Conservation (phyloP, 768 basidiomycete species). For the Lanmaoa rubissima region DNA sequence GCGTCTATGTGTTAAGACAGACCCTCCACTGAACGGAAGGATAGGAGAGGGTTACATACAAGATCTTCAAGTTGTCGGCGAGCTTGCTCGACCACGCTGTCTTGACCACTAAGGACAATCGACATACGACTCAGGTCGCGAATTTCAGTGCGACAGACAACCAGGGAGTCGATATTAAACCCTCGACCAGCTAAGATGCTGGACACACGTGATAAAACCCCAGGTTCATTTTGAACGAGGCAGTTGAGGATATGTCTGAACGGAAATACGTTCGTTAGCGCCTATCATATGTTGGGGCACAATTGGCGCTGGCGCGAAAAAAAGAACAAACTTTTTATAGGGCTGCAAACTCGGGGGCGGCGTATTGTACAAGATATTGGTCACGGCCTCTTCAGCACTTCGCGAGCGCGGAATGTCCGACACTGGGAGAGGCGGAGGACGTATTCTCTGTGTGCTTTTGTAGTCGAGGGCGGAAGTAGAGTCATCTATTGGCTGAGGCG, state of each 20-base stretch:
- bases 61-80: slow-evolving; percentile 94
- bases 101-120: slow-evolving; percentile 94
- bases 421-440: slow-evolving; percentile 82
- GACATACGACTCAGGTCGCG: slow-evolving; percentile 97
- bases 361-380: slow-evolving; percentile 96
- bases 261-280: slow-evolving; percentile 4
- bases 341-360: slow-evolving; percentile 89
- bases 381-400: slow-evolving; percentile 93
- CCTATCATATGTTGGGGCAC: neutral
- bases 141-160: slow-evolving; percentile 97
- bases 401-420: slow-evolving; percentile 83
- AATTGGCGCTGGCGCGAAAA: neutral
- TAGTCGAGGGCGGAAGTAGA: slow-evolving; percentile 95
- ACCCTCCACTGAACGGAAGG: neutral
- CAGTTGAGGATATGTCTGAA: slow-evolving; percentile 92
- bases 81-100: slow-evolving; percentile 97
- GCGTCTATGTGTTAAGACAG: neutral
- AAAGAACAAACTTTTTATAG: slow-evolving; percentile 70
- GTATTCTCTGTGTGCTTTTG: slow-evolving; percentile 65
- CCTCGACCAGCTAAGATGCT: slow-evolving; percentile 96
- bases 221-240: slow-evolving; percentile 98
- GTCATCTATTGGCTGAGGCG: slow-evolving; percentile 82
- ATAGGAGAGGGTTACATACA: slow-evolving; percentile 47
- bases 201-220: slow-evolving; percentile 97
- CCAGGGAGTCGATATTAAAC: slow-evolving; percentile 98